These are phyloP conservation scores for Cladobotryum mycophilum DNA, from an alignment of 2,329 filamentous ascomycete genomes.

Conservation along the genomic window DNA sequence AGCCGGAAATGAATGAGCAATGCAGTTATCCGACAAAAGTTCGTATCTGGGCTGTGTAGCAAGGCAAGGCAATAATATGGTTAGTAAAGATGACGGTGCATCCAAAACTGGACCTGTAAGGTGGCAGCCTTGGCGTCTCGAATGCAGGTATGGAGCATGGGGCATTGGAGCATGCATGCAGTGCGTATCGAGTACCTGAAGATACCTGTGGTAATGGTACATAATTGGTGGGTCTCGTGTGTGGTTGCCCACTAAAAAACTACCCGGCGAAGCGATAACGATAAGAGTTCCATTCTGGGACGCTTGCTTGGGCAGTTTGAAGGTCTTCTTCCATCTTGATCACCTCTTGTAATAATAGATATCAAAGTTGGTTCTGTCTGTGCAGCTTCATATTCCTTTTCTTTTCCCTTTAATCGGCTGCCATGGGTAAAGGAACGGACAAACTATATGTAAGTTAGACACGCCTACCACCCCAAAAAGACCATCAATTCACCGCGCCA, in stretches of 20 bases:
- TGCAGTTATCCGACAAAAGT: background rate
- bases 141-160: background rate
- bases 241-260: background rate
- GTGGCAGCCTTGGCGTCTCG: conserved; percentile 9
- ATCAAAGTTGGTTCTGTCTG: background rate
- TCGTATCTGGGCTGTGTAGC: too few relatives aligned
- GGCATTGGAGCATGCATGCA: too few relatives aligned
- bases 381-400: background rate
- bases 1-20: background rate
- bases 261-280: conserved; percentile 9
- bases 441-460: conserved; percentile 35
- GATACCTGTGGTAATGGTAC: conserved; percentile 5
- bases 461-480: conserved; percentile 2
- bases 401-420: background rate
- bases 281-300: conserved; percentile 5
- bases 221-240: background rate
- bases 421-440: conserved; percentile 40
- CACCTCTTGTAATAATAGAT: background rate
- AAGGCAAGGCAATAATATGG: background rate
- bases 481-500: background rate
- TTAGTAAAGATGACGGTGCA: background rate
- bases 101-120: conserved; percentile 2
- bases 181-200: conserved; percentile 7
- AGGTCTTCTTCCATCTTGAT: background rate
- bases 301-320: background rate